Percentiles rank a stretch among this genome's conserved stretches.
phyloP scores from a whole-genome alignment of 1,139 yeast species.

The Saccharomyces hybrid region DNA sequence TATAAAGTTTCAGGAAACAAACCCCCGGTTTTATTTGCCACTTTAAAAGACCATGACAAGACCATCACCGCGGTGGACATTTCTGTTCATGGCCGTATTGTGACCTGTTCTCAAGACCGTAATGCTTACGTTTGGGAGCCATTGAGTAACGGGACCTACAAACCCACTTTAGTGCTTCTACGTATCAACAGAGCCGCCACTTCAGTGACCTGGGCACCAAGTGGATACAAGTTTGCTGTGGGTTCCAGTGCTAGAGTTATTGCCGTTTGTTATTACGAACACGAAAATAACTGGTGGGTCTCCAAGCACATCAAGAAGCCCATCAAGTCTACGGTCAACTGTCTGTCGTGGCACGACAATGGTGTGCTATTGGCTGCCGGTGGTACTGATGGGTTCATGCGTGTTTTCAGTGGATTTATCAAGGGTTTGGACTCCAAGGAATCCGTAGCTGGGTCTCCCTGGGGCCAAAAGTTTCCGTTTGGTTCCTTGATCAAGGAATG shows the following conservation, averaged over 20 bases:
- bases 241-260: constrained; percentile 93
- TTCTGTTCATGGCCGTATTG: constrained; percentile 80
- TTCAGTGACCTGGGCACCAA: constrained; percentile 87
- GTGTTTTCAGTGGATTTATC: constrained; percentile 86
- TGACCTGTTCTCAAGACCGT: constrained; percentile 96
- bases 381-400: constrained; percentile 89
- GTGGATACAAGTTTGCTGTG: constrained; percentile 89
- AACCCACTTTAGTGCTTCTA: constrained; percentile 86
- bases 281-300: constrained; percentile 98
- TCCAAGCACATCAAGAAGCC: constrained; percentile 95
- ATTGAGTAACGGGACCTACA: constrained; percentile 51
- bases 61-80: constrained; percentile 93
- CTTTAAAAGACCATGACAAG: constrained; percentile 81
- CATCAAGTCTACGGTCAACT: constrained; percentile 74
- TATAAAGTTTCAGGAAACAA: constrained; percentile 45
- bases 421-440: constrained; percentile 89
- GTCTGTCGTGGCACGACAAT: constrained; percentile 92
- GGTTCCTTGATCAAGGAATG: constrained; percentile 87
- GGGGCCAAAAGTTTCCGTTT: constrained; percentile 97
- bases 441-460: constrained; percentile 51
- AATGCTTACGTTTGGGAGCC: constrained; percentile 97
- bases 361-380: constrained; percentile 84
- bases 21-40: constrained; percentile 42
- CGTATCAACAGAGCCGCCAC: constrained; percentile 95
- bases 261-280: constrained; percentile 94